Evolutionary conservation across 495 filamentous ascomycete genomes (phyloP), one percentile per base, ranked within the genome.

Genomic region (Lepidopterella palustris): DNA sequence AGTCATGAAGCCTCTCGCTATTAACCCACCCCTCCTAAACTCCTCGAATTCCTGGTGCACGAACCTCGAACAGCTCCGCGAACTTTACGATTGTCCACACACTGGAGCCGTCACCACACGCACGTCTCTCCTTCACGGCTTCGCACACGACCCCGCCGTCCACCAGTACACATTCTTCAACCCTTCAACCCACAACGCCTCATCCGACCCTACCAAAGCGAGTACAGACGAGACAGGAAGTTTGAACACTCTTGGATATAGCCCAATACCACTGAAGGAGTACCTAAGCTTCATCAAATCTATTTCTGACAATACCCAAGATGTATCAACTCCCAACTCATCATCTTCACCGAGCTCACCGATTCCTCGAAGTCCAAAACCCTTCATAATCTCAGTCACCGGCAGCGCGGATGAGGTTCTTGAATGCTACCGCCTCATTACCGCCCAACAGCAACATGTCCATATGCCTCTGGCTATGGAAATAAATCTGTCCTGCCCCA

Each of bases 401-500:
- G 87, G 87, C 11, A 68, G 71, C 0, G 73, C 79, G 0, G 57
- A 68, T 0, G 79, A 85, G 20, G 76, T 87, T 0, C 64, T 67
- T 0, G 48, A 67, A 25, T 79, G 78, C 69, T 81, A 82, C 58
- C 39, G 32, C 20, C 31, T 53, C 1, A 73, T 77, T 18, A 28
- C 45, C 11, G 47, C 21, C 6, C 25, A 48, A 1, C 69, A 72
- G 20, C 4, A 35, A 4, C 0, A 66, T 42, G 57, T 77, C 67
- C 28, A 64, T 62, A 61, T 80, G 31, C 67, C 72, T 1, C 65
- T 88, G 4, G 78, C 79, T 18, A 77, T 87, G 71, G 87, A 90
- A 66, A 73, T 89, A 59, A 89, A 90, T 66, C 80, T 90, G 45
- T 83, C 79, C 61, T 90, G 87, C 64, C 87, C 87, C 0, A 89